phyloP scores from a whole-genome alignment of 2,329 filamentous ascomycete species.

The Juglanconis sp. region DNA sequence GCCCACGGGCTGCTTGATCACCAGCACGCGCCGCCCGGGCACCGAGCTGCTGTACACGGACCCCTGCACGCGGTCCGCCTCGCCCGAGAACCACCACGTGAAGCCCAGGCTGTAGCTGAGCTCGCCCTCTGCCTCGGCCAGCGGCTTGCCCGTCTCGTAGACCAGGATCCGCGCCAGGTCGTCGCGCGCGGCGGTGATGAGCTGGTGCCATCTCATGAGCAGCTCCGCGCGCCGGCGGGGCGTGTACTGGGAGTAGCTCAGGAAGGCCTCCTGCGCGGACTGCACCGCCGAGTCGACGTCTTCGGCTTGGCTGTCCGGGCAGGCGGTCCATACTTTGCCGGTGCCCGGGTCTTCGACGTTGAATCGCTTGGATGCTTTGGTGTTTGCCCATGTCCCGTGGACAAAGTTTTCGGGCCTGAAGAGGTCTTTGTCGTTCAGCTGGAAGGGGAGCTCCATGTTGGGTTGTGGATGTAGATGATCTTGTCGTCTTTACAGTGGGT shows the following conservation, averaged over 20 bases:
- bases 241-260: constrained; percentile 34
- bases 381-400: constrained; percentile 43
- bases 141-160: constrained; percentile 55
- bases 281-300: constrained; percentile 37
- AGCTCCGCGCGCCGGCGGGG: constrained; percentile 33
- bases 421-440: constrained; percentile 45
- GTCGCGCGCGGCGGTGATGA: constrained; percentile 32
- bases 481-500: too few relatives aligned
- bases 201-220: constrained; percentile 34
- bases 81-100: constrained; percentile 54
- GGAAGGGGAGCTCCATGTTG: constrained; percentile 31
- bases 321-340: constrained; percentile 47
- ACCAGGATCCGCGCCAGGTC: constrained; percentile 39
- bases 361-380: constrained; percentile 46
- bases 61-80: constrained; percentile 52
- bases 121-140: constrained; percentile 51
- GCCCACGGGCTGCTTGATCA: constrained; percentile 72
- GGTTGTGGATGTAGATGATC: background rate
- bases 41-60: constrained; percentile 56
- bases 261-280: constrained; percentile 35
- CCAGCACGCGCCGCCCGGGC: constrained; percentile 63
- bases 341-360: constrained; percentile 52
- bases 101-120: constrained; percentile 54
- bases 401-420: constrained; percentile 48
- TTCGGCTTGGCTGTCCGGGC: constrained; percentile 42